phyloP scores from a whole-genome alignment of 2,329 filamentous ascomycete genomes.

The Annulohypoxylon truncatum region DNA sequence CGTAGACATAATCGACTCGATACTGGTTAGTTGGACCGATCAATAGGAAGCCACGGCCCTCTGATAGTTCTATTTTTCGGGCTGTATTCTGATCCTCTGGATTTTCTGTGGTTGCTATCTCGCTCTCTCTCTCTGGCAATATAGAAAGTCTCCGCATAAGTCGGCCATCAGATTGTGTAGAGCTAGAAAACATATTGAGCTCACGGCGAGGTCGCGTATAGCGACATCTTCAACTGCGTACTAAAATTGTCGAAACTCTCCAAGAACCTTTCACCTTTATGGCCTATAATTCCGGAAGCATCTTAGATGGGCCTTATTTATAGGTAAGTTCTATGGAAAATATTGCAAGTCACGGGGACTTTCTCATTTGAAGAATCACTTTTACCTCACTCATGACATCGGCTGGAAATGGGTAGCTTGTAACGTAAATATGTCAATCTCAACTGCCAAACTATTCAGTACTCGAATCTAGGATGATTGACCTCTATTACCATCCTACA shows the following conservation, averaged over 20 bases:
- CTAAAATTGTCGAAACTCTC: neutral
- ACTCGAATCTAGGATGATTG: no score
- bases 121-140: neutral
- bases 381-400: no score
- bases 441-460: no score
- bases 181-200: neutral
- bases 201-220: neutral
- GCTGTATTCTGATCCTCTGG: neutral
- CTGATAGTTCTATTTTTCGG: neutral
- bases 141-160: neutral
- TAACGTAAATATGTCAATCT: no score
- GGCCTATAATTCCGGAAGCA: no score
- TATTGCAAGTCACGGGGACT: neutral
- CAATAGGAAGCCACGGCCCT: neutral
- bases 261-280: neutral
- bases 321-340: neutral
- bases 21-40: neutral
- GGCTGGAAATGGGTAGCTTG: no score
- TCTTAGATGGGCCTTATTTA: neutral
- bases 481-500: no score
- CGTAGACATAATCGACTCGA: neutral
- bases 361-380: neutral
- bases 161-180: neutral
- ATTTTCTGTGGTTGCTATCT: neutral
- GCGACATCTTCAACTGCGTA: neutral